Base-by-base conservation (phyloP, 129 eudicot genomes). In the Rutidosis leptorrhynchoides region DNA sequence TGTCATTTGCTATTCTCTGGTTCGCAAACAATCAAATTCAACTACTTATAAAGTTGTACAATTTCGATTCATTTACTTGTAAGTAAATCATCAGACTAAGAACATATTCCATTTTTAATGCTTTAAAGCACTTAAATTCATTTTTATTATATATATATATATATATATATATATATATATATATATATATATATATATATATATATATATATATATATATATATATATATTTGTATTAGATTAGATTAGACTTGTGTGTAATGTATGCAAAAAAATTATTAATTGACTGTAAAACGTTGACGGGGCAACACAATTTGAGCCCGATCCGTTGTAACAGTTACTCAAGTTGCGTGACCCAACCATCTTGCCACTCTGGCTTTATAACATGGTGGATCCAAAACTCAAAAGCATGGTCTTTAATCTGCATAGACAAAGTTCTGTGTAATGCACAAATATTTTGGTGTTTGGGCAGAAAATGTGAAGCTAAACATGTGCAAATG, bases 401-500 rank as follows among this genome's bases (percentile, higher is more conserved):
- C 19, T 67, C 52, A 55, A 68, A 68, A 54, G 63, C 53, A 52
- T 15, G 6, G 49, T 26, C 40, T 26, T n/a, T 2, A 26, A 11
- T 40, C 4, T n/a, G 40, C 52, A 68, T 55, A 35, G 71, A 66
- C 64, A 68, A 68, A 64, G 9, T 56, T 32, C 42, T 68, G 64
- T 6, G 4, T 35, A 37, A 68, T 55, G 65, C 16, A 57, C 59
- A 35, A 22, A 35, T 68, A 32, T 68, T 21, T 6, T 57, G 66
- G 32, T 42, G 74, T 70, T 56, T 70, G 46, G 30, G 74, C 66
- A 70, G 56, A 57, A 42, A 26, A 14, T 58, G 48, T 42, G 74
- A 58, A 42, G 66, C 84, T 84, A 88, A 67, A 90, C 87, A 80
- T 89, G 95, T 54, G 97, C 95, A 62, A n/a, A 83, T 89, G n/a